A percentile compares a stretch with the other conserved stretches of the same genome.
These are phyloP conservation scores for Hydnomerulius pinastri DNA, from an alignment of 768 basidiomycete species.

Conservation along the genomic window DNA sequence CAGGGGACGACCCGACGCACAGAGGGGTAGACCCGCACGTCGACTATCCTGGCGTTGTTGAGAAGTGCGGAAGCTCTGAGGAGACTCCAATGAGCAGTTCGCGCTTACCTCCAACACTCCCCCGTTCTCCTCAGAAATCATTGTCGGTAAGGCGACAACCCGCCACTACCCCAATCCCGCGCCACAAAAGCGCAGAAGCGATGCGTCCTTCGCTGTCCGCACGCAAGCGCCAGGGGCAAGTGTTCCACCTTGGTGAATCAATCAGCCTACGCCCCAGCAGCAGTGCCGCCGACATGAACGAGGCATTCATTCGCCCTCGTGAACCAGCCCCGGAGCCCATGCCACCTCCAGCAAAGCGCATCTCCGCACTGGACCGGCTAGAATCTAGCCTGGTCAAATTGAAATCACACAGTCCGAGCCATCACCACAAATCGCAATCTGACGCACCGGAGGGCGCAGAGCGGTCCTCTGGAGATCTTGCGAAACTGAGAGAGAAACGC, in stretches of 20 bases:
- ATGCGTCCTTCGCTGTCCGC: conserved; percentile 8
- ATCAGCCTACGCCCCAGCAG: background rate
- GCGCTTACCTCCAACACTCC: background rate
- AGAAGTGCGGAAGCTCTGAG: background rate
- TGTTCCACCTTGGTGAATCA: conserved; percentile 20
- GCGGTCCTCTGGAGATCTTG: conserved; percentile 1
- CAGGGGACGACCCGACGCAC: background rate
- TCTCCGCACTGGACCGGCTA: conserved; percentile 34
- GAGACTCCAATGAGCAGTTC: background rate
- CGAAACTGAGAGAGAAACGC: conserved; percentile 9
- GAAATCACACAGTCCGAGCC: conserved; percentile 29
- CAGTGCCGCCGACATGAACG: conserved; percentile 5
- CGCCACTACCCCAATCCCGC: conserved; percentile 5
- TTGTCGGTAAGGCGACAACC: background rate
- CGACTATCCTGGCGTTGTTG: background rate
- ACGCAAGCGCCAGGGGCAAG: conserved; percentile 27
- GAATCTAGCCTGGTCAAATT: conserved; percentile 36
- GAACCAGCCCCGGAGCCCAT: conserved; percentile 24
- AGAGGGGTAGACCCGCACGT: background rate
- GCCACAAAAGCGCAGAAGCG: conserved; percentile 6
- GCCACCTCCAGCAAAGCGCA: conserved; percentile 15
- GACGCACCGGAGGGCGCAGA: conserved; percentile 11
- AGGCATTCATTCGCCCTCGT: conserved; percentile 17
- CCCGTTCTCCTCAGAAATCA: background rate
- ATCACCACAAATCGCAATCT: conserved; percentile 23